Base-by-base conservation (phyloP, 2,329 filamentous ascomycete genomes). In the Triangularia setosa region DNA sequence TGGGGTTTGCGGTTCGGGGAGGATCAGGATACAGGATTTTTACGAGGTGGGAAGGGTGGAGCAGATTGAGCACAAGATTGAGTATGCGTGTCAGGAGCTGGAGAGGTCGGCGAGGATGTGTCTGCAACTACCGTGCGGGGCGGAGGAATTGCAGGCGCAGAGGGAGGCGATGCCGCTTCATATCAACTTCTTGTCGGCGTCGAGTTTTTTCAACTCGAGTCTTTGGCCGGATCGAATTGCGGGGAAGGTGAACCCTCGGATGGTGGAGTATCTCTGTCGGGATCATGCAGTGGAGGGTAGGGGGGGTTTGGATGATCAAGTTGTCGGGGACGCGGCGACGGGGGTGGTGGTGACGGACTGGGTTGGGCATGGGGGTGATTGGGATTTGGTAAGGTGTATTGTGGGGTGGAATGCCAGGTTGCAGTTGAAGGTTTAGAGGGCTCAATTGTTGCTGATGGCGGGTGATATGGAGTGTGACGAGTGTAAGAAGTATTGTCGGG, bases 211-310 rank as follows among this genome's bases (percentile, higher is more conserved):
- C 88, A 93, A 92, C 69, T 82, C 89, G 1, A 87, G 86, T 62
- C 97, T 93, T 77, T 99, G 95, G 95, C 95, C 95, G 0, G 93
- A 97, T 76, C 89, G 86, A 73, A 92, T 99, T 75, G 94, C 95
- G 1, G 89, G 87, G 21, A 92, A 90, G 79, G 83, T 97, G 58
- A 98, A 98, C 79, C 91, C 93, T 18, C 87, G 89, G 1, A 84
- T 88, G 61, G 75, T 88, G 64, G 85, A 88, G 71, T 86, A 88
- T 73, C 75, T 89, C 27, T 89, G 86, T 73, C 77, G 80, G 68
- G 77, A 77, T 12, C 87, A 89, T 73, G 84, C 82, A 55, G 80
- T 81, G 67, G 73, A 78, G 6, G 82, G 79, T 58, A 81, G 81
- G 68, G 84, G 84, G 0, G 79, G 81, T 5, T 76, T 76, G 12